Base-by-base conservation (phyloP, 306 rosid genomes). In the Mucuna pruriens region DNA sequence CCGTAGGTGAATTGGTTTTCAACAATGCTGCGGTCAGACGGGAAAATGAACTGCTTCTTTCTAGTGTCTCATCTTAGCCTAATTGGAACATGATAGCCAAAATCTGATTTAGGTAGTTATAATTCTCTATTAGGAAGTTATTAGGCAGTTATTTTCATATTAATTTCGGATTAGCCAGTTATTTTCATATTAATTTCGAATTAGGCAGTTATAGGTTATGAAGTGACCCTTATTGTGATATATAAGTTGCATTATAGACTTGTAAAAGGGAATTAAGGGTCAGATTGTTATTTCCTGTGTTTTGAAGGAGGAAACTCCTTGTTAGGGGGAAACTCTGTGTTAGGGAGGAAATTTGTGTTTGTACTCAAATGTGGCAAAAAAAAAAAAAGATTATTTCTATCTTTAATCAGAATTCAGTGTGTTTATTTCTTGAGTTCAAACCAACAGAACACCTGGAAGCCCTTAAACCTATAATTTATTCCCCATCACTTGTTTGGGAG, bases 11-110 rank as follows among this genome's bases (percentile, higher is more conserved):
- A 57, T 48, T 79, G 46, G 77, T 26, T 84, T 60, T 34, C 33
- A 11, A 58, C 42, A 58, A 67, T 39, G 61, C 68, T 45, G n/a
- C 62, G 40, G 42, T 69, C 68, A 31, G 74, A 49, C 74, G 52
- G 71, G 49, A 78, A 80, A 54, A 55, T 75, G 82, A 75, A 38
- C 40, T 49, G 62, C 29, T 34, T 5, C 65, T 42, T 62, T 54
- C 58, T 76, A 45, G 26, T 31, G 39, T 39, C 48, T 79, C 31
- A 74, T 79, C 40, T 22, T 26, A 46, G 55, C 26, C 12, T 68
- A 52, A 31, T 26, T 19, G 61, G 77, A 69, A 80, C 61, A 57
- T 23, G 34, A 10, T 10, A 29, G 9, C 19, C 58, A 17, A 51
- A 51, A 51, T 51, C 58, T 17, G 31, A 57, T 57, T 22, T 57